Base-by-base conservation (phyloP, 495 filamentous ascomycete species). In the Hypomontagnella submonticulosa region DNA sequence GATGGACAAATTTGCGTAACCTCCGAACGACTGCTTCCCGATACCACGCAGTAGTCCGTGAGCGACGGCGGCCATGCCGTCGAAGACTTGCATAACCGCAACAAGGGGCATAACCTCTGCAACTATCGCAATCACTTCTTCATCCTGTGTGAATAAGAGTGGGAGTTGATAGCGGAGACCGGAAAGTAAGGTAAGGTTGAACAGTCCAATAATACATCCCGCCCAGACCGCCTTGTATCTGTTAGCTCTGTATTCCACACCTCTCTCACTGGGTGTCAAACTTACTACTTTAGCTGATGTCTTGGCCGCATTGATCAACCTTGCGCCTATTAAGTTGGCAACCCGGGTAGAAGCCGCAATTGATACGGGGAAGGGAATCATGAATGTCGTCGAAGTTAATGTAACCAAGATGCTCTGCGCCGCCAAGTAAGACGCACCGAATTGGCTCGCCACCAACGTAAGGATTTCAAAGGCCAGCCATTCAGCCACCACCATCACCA, bases 401-500 rank as follows among this genome's bases (percentile, higher is more conserved):
- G 85, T 87, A 11, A 80, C 76, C 1, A 89, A 50, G 11, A 88
- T 77, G 33, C 84, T 85, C 69, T 89, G 87, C 3, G 87, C 87
- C 13, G 87, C 87, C 6, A 95, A 80, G 37, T 85, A 83, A 1
- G 84, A 82, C 0, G 89, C 89, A 16, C 87, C 88, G 49, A 93
- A 86, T 57, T 89, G 88, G 13, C 87, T 87, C 0, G 89, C 85
- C 5, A 86, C 84, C 10, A 95, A 80, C 0, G 90, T 93, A 42
- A 95, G 74, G 37, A 93, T 83, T 71, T 93, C 91, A 66, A 95
- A 93, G 13, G 91, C 91, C 4, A 96, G 83, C 75, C 87, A 94
- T 72, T 97, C 94, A 5, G 93, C 93, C 73, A 95, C 89, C 1
- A 98, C 90, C 92, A 97, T 97, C 40, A 96, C 76, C 71, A 97